Percentiles rank a stretch among this genome's conserved stretches.
Conservation (phyloP, 2,329 filamentous ascomycete genomes). For the Talaromyces sp. region DNA sequence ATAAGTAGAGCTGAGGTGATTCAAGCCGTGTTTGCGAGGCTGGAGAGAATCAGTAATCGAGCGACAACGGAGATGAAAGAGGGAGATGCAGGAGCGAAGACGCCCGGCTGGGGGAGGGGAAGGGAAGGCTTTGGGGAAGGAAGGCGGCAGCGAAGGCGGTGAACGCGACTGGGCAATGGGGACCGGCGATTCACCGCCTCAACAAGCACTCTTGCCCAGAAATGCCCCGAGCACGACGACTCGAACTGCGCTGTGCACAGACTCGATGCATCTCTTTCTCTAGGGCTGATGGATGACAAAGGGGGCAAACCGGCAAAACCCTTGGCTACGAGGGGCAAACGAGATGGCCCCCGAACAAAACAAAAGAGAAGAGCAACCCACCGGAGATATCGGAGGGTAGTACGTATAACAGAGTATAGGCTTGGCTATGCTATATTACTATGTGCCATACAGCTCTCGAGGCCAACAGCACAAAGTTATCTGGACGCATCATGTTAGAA, state of each 20-base stretch:
- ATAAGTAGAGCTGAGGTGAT: neutral
- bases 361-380: neutral
- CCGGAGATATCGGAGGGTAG: neutral
- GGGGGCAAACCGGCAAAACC: no score
- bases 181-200: neutral
- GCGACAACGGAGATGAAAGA: neutral
- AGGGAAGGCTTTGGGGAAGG: neutral
- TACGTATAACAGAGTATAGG: neutral
- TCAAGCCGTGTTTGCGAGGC: neutral
- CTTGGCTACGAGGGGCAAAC: neutral
- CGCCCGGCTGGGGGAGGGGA: neutral
- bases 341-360: neutral
- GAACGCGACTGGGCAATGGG: neutral
- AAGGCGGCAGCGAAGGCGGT: neutral
- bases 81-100: neutral
- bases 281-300: neutral
- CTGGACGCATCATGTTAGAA: neutral
- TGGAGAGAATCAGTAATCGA: neutral
- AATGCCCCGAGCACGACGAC: neutral
- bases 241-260: neutral
- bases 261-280: neutral
- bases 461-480: neutral
- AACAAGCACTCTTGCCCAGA: neutral
- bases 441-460: neutral
- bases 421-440: neutral